Evolutionary conservation across 2,329 filamentous ascomycete genomes (phyloP), one percentile per base, ranked within the genome.

Genomic region (Sporothrix inflata): DNA sequence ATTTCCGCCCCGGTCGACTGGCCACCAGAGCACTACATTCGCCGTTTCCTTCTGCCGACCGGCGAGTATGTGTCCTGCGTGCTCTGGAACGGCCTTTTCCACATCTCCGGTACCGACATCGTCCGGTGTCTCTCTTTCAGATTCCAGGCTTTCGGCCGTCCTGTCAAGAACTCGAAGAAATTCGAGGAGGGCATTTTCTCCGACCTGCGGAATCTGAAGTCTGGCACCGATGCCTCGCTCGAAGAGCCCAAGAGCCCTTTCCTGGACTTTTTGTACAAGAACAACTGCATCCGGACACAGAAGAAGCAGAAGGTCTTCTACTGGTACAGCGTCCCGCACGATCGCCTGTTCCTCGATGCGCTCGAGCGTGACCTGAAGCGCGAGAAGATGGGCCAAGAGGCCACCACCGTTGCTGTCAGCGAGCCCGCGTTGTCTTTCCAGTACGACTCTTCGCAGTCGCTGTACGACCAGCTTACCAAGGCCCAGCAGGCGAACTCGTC

Each of bases 271-370:
- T 87, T 99, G 60, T 99, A 99, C 90, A 99, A 99, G 88, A 99
- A 99, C 89, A 99, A 99, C 86, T 99, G 96, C 88, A 99, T 99
- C 78, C 91, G 96, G 77, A 99, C 96, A 49, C 96, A 99, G 83
- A 99, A 99, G 90, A 99, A 99, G 88, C 96, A 99, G 81, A 99
- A 99, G 87, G 96, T 99, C 76, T 99, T 99, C 80, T 99, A 98
- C 85, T 99, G 96, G 96, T 99, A 98, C 84, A 98, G 94, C 85
- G 96, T 99, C 65, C 96, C 96, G 1, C 96, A 99, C 82, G 96
- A 99, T 83, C 90, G 96, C 71, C 90, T 99, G 69, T 99, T 99
- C 84, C 91, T 99, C 77, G 96, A 99, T 84, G 96, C 96, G 51
- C 86, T 99, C 78, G 96, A 99, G 87, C 92, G 96, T 76, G 96